Conservation (phyloP, 805 yeast genomes). For the Ogataea siamensis region DNA sequence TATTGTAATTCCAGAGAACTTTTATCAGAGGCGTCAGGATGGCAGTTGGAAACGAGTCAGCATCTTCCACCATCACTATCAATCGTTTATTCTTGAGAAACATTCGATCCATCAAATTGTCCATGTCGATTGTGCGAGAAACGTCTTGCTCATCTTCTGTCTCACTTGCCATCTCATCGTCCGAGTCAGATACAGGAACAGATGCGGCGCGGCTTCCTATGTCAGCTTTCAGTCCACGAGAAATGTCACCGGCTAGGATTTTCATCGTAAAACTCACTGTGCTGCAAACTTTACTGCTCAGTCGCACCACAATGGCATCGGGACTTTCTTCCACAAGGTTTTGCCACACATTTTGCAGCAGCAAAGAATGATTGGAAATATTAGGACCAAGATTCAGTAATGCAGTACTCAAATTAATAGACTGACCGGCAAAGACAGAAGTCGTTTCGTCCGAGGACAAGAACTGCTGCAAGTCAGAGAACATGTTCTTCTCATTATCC, state of each 20-base stretch:
- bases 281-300: slow-evolving; percentile 39
- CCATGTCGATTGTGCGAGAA: slow-evolving; percentile 13
- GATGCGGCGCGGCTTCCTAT: slow-evolving; percentile 9
- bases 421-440: slow-evolving; percentile 13
- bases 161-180: slow-evolving; percentile 7
- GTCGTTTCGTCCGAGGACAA: slow-evolving; percentile 16
- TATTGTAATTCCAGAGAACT: slow-evolving; percentile 25
- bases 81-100: slow-evolving; percentile 15
- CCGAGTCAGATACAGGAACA: slow-evolving; percentile 10
- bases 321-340: slow-evolving; percentile 15
- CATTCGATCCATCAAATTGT: slow-evolving; percentile 19
- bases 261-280: slow-evolving; percentile 37
- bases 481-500: slow-evolving; percentile 36
- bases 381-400: slow-evolving; percentile 43
- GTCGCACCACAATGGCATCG: slow-evolving; percentile 29
- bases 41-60: slow-evolving; percentile 33
- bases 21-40: slow-evolving; percentile 26
- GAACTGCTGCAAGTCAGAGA: slow-evolving; percentile 32
- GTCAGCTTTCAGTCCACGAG: slow-evolving; percentile 6
- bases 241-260: slow-evolving; percentile 33
- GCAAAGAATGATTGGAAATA: slow-evolving; percentile 39
- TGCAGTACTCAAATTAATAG: slow-evolving; percentile 33
- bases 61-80: slow-evolving; percentile 34
- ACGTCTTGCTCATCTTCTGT: slow-evolving; percentile 15
- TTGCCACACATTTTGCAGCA: slow-evolving; percentile 29